Evolutionary conservation across 768 basidiomycete species (phyloP), one percentile per base, ranked within the genome.

Genomic region (Scleroderma bovista): DNA sequence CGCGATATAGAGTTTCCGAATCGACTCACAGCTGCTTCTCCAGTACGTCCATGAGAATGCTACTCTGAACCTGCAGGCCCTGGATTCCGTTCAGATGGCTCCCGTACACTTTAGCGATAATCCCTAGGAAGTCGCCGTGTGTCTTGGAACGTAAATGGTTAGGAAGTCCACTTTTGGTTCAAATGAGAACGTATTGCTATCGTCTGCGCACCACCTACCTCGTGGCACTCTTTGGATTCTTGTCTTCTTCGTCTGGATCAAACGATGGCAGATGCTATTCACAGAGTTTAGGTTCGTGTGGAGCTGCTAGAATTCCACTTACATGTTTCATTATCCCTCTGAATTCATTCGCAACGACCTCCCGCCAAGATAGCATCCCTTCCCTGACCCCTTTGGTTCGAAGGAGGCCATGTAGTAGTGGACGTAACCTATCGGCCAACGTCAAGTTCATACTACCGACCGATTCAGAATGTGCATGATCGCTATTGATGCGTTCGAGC

Each of bases 331-430:
- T 65, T 23, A 81, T 69, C 1, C 69, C 72, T 50, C 72, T 74
- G 26, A 92, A 70, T 52, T 87, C 84, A 13, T 64, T 67, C 51
- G 88, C 66, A 16, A 82, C 84, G 5, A 80, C 76, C 34, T 86
- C 81, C 53, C 86, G 71, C 86, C 89, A 93, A 15, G 80, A 77
- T 11, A 77, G 56, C 24, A 81, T 71, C 1, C 81, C 84, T 52
- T 87, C 86, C 46, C 81, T 80, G 37, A 92, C 63, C 3, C 84
- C 86, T 38, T 75, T 78, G 1, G 88, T 88, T 52, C 88, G 75
- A 20, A 83, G 67, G 44, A 98, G 75, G n/a, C 89, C 90, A 29
- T 83, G 76, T 23, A 96, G 63, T 40, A 94, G 60, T 2, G 92
- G 92, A 23, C 76, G 76, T 34, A 93, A 58, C 26, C 81, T 73